Conservation (phyloP, 345 rosid genomes). For the Citrus trifoliata region DNA sequence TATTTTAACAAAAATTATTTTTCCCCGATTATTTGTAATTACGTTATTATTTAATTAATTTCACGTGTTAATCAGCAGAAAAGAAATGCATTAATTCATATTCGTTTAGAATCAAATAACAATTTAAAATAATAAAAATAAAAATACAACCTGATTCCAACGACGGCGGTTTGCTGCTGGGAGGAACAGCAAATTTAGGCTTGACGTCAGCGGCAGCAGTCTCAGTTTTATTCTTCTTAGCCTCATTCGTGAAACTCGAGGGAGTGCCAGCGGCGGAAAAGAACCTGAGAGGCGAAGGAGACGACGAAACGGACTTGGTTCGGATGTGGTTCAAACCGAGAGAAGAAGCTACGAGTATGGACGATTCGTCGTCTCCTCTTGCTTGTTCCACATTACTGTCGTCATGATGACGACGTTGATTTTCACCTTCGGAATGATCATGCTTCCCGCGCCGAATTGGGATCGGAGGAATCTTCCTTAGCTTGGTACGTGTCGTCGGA, state of each 20-base stretch:
- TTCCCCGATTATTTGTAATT: background rate
- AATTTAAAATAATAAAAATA: background rate
- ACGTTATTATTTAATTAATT: background rate
- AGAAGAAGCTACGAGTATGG: slow-evolving; percentile 54
- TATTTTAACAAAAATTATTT: background rate
- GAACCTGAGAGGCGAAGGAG: slow-evolving; percentile 56
- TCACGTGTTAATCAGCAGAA: background rate
- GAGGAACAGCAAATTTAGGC: slow-evolving; percentile 1
- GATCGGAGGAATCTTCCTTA: slow-evolving; percentile 66
- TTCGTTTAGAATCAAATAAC: background rate
- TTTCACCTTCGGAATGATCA: background rate
- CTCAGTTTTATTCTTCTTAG: slow-evolving; percentile 21
- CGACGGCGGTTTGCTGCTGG: background rate
- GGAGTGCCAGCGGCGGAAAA: slow-evolving; percentile 39
- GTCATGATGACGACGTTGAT: background rate
- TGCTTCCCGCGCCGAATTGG: slow-evolving; percentile 32
- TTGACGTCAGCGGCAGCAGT: background rate
- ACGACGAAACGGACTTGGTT: slow-evolving; percentile 56
- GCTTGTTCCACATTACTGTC: background rate
- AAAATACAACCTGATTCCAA: slow-evolving; percentile 4
- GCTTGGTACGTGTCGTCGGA: slow-evolving; percentile 33
- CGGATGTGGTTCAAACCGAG: slow-evolving; percentile 74
- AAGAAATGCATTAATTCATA: background rate
- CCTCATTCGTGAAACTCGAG: slow-evolving; percentile 11
- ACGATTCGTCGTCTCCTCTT: slow-evolving; percentile 19